Evolutionary conservation across 345 rosid species (phyloP).

Genomic region (Raphanus sativus): DNA sequence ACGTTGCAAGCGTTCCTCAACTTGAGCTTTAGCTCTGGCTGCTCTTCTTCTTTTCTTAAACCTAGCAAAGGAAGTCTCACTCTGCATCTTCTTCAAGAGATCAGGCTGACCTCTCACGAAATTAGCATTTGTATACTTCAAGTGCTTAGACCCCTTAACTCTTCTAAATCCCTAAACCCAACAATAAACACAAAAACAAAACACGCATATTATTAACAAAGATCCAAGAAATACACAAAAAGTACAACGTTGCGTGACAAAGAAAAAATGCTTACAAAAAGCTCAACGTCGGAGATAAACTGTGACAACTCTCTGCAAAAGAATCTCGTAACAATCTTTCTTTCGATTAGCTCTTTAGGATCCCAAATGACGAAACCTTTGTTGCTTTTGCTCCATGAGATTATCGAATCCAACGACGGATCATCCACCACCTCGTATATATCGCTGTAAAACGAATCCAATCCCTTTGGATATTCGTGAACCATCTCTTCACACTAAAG

Average conservation of each 20-base stretch:
- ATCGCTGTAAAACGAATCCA: not conserved
- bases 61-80: not conserved
- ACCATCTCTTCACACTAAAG: not conserved
- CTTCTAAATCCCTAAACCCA: no score
- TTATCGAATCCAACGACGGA: no score
- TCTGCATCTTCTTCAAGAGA: not conserved
- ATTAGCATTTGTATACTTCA: no score
- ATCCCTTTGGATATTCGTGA: not conserved
- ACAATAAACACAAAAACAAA: no score
- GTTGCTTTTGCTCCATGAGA: not conserved
- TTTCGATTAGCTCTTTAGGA: not conserved
- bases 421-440: no score
- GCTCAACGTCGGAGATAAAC: no score
- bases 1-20: not conserved
- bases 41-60: not conserved
- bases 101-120: no score
- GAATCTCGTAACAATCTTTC: not conserved
- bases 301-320: not conserved
- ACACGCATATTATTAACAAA: no score
- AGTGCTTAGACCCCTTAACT: no score
- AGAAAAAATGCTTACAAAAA: no score
- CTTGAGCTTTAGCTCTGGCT: not conserved
- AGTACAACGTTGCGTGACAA: no score
- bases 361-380: not conserved
- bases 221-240: no score